Base-by-base conservation (phyloP, 139 green algal species). In the Chlorella sp. region DNA sequence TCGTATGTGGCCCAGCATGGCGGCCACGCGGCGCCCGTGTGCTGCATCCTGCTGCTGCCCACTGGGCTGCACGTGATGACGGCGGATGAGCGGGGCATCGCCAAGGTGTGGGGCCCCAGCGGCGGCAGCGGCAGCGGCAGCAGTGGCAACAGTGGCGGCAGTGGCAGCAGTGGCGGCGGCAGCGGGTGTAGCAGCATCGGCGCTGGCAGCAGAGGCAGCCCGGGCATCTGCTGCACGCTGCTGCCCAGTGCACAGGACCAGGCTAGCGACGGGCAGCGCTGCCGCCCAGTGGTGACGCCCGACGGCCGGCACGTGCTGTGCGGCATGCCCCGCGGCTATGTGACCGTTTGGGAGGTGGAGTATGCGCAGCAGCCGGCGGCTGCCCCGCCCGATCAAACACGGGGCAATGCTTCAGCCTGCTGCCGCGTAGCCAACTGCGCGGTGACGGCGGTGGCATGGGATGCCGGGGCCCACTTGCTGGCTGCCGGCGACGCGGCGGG, bases 81-180 rank as follows among this genome's bases (percentile, higher is more conserved):
- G 3, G 41, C 58, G 11, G 40, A 64, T 9, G 24, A 4, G 0
- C 28, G 62, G 11, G 58, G 60, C 40, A 43, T 62, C 40, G 40
- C 26, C 77, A 83, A 83, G 77, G 60, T 83, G 60, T 83, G 77
- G 77, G 6, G 30, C 0, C 28, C 40, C 56, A 43, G 60, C 41
- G 40, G 76, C 58, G 9, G 41, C 17, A 54, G 56, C 34, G 34
- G 76, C 54, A 48, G 17, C 20, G 51, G 14, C 51, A 16, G 51
- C 46, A 54, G 46, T 11, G 46, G 46, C 46, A 54, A n/a, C n/a
- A 24, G 13, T 60, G 51, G 14, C 51, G 51, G 51, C 46, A 54
- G 46, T 11, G 46, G 46, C 46, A 54, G 46, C 46, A 54, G 8
- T 11, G 40, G 40, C 30, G 38, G 11, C 34, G 5, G 0, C 17